Conservation (phyloP, 1,284 basidiomycete species). For the Fistulina hepatica region DNA sequence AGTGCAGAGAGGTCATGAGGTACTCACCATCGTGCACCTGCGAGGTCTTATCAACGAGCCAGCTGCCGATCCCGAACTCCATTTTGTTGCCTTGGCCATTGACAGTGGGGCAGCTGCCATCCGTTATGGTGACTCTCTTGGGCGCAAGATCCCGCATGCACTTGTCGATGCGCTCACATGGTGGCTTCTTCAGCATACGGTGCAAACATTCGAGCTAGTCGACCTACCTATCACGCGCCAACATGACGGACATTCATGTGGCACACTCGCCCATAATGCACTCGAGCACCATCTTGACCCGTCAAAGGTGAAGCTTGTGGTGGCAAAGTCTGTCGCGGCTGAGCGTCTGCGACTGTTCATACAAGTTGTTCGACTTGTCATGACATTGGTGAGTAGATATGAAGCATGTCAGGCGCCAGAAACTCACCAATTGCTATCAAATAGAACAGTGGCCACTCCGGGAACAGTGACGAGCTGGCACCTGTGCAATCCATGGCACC, state of each 20-base stretch:
- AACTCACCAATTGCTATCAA: too few relatives aligned
- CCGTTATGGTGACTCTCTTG: conserved; percentile 1
- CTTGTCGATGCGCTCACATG: background rate
- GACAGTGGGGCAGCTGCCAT: background rate
- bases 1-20: background rate
- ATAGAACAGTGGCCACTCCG: too few relatives aligned
- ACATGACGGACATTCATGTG: background rate
- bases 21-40: background rate
- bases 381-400: too few relatives aligned
- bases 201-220: too few relatives aligned
- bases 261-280: background rate
- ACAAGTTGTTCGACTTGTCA: too few relatives aligned
- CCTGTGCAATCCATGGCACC: too few relatives aligned
- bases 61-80: background rate
- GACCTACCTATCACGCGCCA: background rate
- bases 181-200: background rate
- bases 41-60: background rate
- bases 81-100: background rate
- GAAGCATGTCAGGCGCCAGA: too few relatives aligned
- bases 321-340: too few relatives aligned
- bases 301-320: too few relatives aligned
- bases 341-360: too few relatives aligned
- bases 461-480: too few relatives aligned
- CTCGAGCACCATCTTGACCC: background rate
- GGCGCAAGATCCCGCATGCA: background rate